A percentile compares a stretch with the other conserved stretches of the same genome.
phyloP scores from a whole-genome alignment of 1,284 basidiomycete species.

The Apiotrichum gracile region DNA sequence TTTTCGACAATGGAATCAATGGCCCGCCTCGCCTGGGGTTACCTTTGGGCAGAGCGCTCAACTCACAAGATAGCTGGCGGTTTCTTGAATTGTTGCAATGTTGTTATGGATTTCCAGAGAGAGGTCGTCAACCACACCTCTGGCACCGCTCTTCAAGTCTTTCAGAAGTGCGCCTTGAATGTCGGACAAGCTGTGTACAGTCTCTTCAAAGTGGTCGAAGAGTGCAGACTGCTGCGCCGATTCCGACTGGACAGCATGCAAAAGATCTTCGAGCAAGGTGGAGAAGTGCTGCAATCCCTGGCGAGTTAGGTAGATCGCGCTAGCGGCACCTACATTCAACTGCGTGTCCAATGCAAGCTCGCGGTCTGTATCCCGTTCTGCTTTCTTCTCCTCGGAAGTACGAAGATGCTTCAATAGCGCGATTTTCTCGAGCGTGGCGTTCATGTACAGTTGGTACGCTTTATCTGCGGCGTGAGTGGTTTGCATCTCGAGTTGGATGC shows the following conservation, averaged over 20 bases:
- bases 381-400: conserved; percentile 3
- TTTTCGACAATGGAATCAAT: background rate
- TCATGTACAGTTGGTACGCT: conserved; percentile 24
- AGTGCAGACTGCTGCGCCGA: background rate
- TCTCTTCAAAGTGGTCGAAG: background rate
- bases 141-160: background rate
- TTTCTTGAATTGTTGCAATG: background rate
- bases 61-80: too few species aligned
- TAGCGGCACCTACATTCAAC: conserved; percentile 4
- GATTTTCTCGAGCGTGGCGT: conserved; percentile 32
- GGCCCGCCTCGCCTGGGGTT: background rate
- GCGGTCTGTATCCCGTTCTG: background rate
- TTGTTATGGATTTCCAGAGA: background rate
- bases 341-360: background rate
- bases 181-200: background rate
- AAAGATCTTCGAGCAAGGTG: background rate
- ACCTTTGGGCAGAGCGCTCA: too few species aligned
- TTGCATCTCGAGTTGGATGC: too few species aligned
- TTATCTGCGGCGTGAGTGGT: conserved; percentile 18
- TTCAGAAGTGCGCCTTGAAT: background rate
- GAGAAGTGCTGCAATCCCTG: background rate
- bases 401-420: conserved; percentile 23
- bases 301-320: background rate
- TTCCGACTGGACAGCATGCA: background rate
- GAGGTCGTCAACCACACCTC: background rate